phyloP scores from a whole-genome alignment of 169 alveolate genomes.

The Condylostoma magnum region DNA sequence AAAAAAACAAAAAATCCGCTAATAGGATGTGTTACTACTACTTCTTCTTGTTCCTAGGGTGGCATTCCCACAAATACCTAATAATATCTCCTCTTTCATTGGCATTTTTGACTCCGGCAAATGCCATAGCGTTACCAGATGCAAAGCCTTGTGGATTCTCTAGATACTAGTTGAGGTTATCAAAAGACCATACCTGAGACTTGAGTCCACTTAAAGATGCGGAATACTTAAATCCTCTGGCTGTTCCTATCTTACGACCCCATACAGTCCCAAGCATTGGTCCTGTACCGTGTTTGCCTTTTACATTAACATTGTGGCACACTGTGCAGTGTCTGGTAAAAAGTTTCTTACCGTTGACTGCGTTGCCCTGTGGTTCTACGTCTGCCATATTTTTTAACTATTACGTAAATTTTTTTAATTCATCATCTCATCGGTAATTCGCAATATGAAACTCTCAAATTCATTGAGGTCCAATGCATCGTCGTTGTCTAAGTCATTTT shows the following conservation, averaged over 20 bases:
- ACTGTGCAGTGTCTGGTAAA: constrained; percentile 5
- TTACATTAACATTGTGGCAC: constrained; percentile 20
- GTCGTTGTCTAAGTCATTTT: too few relatives aligned
- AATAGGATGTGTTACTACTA: too few relatives aligned
- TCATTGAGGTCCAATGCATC: too few relatives aligned
- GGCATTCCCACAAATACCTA: constrained; percentile 40
- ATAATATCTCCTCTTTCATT: constrained; percentile 72
- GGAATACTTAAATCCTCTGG: constrained; percentile 24
- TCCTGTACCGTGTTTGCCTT: constrained; percentile 22
- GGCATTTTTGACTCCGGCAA: constrained; percentile 66
- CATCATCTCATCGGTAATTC: too few relatives aligned
- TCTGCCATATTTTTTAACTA: background rate
- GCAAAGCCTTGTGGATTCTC: constrained; percentile 28
- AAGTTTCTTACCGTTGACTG: constrained; percentile 15
- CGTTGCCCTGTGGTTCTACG: constrained; percentile 22
- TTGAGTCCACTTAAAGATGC: background rate
- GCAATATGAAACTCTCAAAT: too few relatives aligned
- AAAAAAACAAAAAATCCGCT: too few relatives aligned
- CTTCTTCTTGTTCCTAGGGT: constrained; percentile 9
- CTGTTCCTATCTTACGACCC: constrained; percentile 18
- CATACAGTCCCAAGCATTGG: constrained; percentile 18
- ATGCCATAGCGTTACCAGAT: constrained; percentile 75
- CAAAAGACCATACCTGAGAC: background rate
- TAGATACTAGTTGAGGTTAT: constrained; percentile 5
- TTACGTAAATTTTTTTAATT: too few relatives aligned